A percentile compares a stretch with the other conserved stretches of the same genome.
These are phyloP conservation scores for Schoenoplectus triqueter DNA, from an alignment of 202 grass and related monocot species.

Conservation along the genomic window DNA sequence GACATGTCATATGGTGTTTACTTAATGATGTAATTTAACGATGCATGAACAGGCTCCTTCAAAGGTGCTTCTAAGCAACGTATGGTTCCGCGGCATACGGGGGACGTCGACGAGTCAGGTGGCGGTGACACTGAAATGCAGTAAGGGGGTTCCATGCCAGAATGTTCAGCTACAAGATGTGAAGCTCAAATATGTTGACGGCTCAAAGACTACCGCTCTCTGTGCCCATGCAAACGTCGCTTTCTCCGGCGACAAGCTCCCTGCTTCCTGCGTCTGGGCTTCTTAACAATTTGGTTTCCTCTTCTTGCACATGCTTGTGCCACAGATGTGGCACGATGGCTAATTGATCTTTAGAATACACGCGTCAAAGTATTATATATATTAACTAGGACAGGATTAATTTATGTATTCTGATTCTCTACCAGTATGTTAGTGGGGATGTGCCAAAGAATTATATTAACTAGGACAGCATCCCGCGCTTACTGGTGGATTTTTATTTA, in stretches of 20 bases:
- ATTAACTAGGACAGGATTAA: too few relatives aligned
- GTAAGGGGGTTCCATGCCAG: slow-evolving; percentile 41
- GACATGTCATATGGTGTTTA: background rate
- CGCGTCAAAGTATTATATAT: background rate
- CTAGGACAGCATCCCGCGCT: background rate
- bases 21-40: background rate
- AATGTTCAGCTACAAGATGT: slow-evolving; percentile 47
- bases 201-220: background rate
- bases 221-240: slow-evolving; percentile 34
- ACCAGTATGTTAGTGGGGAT: background rate
- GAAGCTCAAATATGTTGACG: slow-evolving; percentile 11
- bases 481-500: background rate
- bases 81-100: slow-evolving; percentile 42
- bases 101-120: slow-evolving; percentile 45
- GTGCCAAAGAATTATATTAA: background rate
- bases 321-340: background rate
- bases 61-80: slow-evolving; percentile 38
- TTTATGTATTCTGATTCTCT: too few relatives aligned
- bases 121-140: slow-evolving; percentile 48
- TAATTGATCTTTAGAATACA: background rate
- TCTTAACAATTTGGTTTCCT: background rate
- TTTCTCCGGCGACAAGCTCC: slow-evolving; percentile 41
- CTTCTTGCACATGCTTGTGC: background rate
- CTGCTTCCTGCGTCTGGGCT: slow-evolving; percentile 27
- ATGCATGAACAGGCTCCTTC: slow-evolving; percentile 39